Evolutionary conservation across 257 asterid genomes (phyloP).

Genomic region (Rauvolfia tetraphylla): DNA sequence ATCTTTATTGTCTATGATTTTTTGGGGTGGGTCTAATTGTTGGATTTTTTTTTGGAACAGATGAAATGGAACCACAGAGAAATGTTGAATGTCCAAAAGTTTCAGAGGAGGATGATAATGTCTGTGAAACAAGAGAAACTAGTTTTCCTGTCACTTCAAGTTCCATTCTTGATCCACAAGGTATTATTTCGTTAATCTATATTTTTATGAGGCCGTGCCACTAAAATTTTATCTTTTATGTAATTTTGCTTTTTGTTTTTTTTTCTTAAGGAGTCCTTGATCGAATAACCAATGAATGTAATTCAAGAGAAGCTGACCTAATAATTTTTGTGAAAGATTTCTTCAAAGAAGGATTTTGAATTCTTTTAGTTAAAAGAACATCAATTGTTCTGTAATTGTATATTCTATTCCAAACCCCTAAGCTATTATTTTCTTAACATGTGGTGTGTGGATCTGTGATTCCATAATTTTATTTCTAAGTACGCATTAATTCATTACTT

Average conservation of each 20-base stretch:
- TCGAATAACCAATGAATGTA: neutral
- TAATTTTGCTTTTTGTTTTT: neutral
- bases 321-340: slow-evolving; percentile 16
- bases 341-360: slow-evolving; percentile 20
- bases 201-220: neutral
- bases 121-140: slow-evolving; percentile 22
- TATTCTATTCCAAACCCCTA: neutral
- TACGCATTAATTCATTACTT: too few species aligned
- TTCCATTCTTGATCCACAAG: slow-evolving; percentile 26
- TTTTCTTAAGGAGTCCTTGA: neutral
- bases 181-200: slow-evolving; percentile 12
- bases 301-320: neutral
- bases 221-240: neutral
- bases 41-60: slow-evolving; percentile 15
- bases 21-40: neutral
- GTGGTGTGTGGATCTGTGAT: too few species aligned
- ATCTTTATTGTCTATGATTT: neutral
- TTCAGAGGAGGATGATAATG: slow-evolving; percentile 23
- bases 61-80: slow-evolving; percentile 18
- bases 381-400: slow-evolving; percentile 10
- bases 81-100: slow-evolving; percentile 21
- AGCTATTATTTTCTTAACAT: too few species aligned
- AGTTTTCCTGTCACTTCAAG: slow-evolving; percentile 22
- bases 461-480: too few species aligned
- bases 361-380: slow-evolving; percentile 24